Evolutionary conservation across 176 grass and related monocot genomes (phyloP).

Genomic region (Ampelocalamus luodianensis): DNA sequence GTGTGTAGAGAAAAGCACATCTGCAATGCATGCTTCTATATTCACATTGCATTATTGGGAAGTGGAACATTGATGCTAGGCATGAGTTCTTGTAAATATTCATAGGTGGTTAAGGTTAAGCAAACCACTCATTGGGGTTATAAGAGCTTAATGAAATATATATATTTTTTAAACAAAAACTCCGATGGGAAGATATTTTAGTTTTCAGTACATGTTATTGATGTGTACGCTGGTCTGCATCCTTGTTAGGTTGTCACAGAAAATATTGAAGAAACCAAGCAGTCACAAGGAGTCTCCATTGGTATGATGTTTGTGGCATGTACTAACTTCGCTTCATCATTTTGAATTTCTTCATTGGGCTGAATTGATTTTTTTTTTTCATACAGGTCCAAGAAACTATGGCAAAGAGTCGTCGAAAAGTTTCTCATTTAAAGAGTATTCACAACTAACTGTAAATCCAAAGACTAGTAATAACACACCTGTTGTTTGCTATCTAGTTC

Average conservation of each 20-base stretch:
- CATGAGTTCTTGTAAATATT: neutral
- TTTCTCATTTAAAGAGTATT: constrained; percentile 87
- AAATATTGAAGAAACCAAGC: constrained; percentile 28
- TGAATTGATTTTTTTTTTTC: constrained; percentile 34
- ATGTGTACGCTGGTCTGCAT: constrained; percentile 9
- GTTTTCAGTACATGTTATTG: neutral
- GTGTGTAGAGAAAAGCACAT: neutral
- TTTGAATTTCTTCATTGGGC: neutral
- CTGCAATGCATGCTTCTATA: neutral
- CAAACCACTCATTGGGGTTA: neutral
- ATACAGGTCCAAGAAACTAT: constrained; percentile 50
- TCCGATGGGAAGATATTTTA: neutral
- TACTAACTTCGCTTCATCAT: constrained; percentile 2
- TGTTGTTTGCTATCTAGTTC: constrained; percentile 26
- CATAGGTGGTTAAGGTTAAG: neutral
- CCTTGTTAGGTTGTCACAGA: constrained; percentile 23
- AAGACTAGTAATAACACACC: constrained; percentile 8
- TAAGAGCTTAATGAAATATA: neutral
- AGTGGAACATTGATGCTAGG: neutral
- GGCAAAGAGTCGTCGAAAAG: constrained; percentile 30
- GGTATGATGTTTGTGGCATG: constrained; percentile 33
- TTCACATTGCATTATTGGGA: neutral
- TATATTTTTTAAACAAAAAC: neutral
- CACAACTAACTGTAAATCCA: constrained; percentile 47
- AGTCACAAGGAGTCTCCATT: constrained; percentile 30